Evolutionary conservation across 2,329 filamentous ascomycete species (phyloP), one percentile per base, ranked within the genome.

Genomic region (Epichloe sibirici): DNA sequence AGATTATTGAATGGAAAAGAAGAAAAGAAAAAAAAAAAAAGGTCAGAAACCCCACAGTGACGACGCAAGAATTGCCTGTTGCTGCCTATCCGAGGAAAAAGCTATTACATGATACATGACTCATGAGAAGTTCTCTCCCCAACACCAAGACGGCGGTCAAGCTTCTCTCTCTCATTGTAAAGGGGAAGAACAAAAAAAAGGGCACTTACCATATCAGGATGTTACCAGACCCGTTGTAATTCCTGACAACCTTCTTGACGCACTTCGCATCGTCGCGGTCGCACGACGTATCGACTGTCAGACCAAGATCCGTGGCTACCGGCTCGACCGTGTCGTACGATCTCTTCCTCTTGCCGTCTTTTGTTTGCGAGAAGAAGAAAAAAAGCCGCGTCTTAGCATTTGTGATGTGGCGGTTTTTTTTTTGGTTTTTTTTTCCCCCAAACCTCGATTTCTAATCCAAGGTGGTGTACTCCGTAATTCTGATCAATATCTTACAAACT

Each of bases 261-360:
- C 80, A 82, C 5, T 72, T 64, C 5, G 68, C 57, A 55, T 83
- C 76, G 54, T 80, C 75, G 13, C 78, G 73, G 52, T 76, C 72
- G 59, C 79, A 83, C 1, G 73, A 75, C 0, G 65, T 74, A 60
- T 83, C 77, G 13, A 83, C 72, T 0, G 65, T 69, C 4, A 83
- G 63, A 4, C 75, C 77, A 1, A 83, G 69, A 47, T 82, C 78
- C 2, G 65, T 59, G 0, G 80, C 75, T 0, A 84, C 64, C 0
- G 79, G 80, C 53, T 71, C 57, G 11, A 84, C 79, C 0, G 81
- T 84, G 49, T 78, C 68, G 37, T 74, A 74, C 0, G 81, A 78
- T 2, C 81, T 73, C 48, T 70, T 66, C 13, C 76, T 71, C 15
- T 66, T 69, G 49, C 79, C 79, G 58, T 71, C 78, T 74, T 13